Conservation (phyloP, 2,329 filamentous ascomycete genomes). For the Hypoxylon sp. region DNA sequence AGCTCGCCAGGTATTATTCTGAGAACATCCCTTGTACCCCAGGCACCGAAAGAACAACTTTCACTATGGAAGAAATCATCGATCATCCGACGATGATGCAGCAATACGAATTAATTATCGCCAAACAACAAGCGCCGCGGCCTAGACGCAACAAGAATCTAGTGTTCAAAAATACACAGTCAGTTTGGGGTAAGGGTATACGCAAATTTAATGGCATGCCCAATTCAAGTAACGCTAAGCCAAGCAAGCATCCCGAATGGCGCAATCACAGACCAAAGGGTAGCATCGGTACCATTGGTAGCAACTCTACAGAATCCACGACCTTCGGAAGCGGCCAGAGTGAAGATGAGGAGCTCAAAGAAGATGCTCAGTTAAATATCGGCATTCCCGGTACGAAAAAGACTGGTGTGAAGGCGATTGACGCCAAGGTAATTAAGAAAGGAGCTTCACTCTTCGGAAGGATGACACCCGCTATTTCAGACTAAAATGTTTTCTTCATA, state of each 20-base stretch:
- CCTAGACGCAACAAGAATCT: slow-evolving; percentile 46
- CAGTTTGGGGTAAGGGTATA: slow-evolving; percentile 48
- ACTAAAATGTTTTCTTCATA: slow-evolving; percentile 3
- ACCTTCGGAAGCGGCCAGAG: slow-evolving; percentile 50
- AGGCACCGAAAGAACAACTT: slow-evolving; percentile 55
- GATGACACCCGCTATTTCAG: slow-evolving; percentile 24
- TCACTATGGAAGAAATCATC: slow-evolving; percentile 66
- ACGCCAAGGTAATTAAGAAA: slow-evolving; percentile 28
- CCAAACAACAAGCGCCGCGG: slow-evolving; percentile 48
- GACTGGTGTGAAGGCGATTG: slow-evolving; percentile 3
- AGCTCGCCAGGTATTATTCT: slow-evolving; percentile 64
- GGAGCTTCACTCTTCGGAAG: slow-evolving; percentile 30
- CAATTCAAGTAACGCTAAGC: slow-evolving; percentile 20
- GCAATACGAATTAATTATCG: slow-evolving; percentile 62
- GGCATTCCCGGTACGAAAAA: not conserved
- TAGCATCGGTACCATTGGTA: slow-evolving; percentile 41
- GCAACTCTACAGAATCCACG: slow-evolving; percentile 52
- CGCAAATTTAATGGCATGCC: slow-evolving; percentile 37
- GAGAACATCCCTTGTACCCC: slow-evolving; percentile 58
- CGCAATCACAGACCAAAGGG: slow-evolving; percentile 31
- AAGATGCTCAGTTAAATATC: slow-evolving; percentile 13
- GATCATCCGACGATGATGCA: slow-evolving; percentile 65
- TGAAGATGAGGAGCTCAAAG: slow-evolving; percentile 48
- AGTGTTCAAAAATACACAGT: slow-evolving; percentile 40
- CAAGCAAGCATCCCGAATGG: not conserved